Percentiles rank a stretch among this genome's conserved stretches.
Conservation (phyloP, 179 eudicot species). For the Spergularia azorica region DNA sequence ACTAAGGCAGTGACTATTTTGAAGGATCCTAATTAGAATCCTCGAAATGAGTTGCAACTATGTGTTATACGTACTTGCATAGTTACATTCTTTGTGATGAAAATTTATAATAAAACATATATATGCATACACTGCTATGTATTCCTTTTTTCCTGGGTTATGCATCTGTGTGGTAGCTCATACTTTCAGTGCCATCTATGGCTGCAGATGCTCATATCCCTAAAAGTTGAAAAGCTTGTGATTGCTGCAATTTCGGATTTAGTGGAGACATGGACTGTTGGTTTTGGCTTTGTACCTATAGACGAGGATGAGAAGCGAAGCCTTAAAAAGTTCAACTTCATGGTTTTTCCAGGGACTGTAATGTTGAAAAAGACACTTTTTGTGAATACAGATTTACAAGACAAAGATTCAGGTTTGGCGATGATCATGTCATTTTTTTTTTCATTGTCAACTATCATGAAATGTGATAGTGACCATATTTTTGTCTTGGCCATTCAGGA, state of each 20-base stretch:
- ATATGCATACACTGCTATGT: background rate
- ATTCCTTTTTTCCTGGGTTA: too few species aligned
- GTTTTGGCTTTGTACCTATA: constrained; percentile 78
- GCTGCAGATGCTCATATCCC: constrained; percentile 69
- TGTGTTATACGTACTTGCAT: too few species aligned
- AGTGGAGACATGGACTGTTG: constrained; percentile 84
- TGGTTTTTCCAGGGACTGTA: constrained; percentile 95
- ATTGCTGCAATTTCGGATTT: constrained; percentile 77
- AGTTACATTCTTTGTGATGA: too few species aligned
- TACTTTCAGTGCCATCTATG: constrained; percentile 9
- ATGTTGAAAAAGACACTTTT: constrained; percentile 75
- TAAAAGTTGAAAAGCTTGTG: constrained; percentile 87
- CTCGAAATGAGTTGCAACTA: too few species aligned
- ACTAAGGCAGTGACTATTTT: too few species aligned
- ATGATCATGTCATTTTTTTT: background rate
- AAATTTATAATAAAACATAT: too few species aligned
- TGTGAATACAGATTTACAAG: constrained; percentile 29
- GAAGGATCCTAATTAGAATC: too few species aligned
- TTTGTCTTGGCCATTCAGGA: constrained; percentile 21
- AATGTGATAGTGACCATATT: background rate
- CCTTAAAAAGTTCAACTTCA: constrained; percentile 64
- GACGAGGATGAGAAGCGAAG: constrained; percentile 65
- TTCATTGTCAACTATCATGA: background rate
- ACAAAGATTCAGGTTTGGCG: constrained; percentile 22
- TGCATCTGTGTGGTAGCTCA: constrained; percentile 7